Evolutionary conservation across 495 filamentous ascomycete genomes (phyloP).

Genomic region (Neurospora tetraspora): DNA sequence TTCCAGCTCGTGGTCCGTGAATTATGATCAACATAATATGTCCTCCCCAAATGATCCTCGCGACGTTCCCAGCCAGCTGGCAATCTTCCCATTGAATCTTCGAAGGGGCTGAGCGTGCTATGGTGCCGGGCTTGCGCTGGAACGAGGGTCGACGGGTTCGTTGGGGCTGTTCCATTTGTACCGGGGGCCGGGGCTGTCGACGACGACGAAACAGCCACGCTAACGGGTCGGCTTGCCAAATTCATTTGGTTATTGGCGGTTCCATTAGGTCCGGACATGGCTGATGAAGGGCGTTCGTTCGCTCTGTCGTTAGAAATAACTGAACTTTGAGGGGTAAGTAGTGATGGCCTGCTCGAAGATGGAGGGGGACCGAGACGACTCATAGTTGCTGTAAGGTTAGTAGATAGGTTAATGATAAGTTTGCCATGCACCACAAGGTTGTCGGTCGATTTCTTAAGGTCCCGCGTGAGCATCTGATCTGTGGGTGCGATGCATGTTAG

Average conservation of each 20-base stretch:
- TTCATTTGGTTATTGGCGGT: slow-evolving; percentile 17
- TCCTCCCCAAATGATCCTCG: slow-evolving; percentile 91
- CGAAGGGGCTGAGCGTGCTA: slow-evolving; percentile 76
- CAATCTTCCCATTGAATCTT: slow-evolving; percentile 84
- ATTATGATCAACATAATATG: slow-evolving; percentile 99
- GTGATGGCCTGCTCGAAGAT: slow-evolving; percentile 31
- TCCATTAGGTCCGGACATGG: slow-evolving; percentile 36
- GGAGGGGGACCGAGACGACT: slow-evolving; percentile 14
- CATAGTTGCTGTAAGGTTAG: slow-evolving; percentile 52
- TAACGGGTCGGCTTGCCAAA: slow-evolving; percentile 28
- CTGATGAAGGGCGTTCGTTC: slow-evolving; percentile 34
- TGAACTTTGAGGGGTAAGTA: slow-evolving; percentile 29
- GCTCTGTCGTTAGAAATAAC: slow-evolving; percentile 20
- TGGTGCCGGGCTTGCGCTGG: slow-evolving; percentile 27
- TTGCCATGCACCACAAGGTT: slow-evolving; percentile 97
- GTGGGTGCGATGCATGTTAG: slow-evolving; percentile 1
- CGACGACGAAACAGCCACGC: slow-evolving; percentile 29
- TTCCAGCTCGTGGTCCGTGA: slow-evolving; percentile 95
- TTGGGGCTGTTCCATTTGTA: slow-evolving; percentile 20
- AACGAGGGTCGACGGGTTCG: not conserved
- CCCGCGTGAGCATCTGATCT: slow-evolving; percentile 93
- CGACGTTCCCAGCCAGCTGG: slow-evolving; percentile 93
- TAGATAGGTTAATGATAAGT: slow-evolving; percentile 89
- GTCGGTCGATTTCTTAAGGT: slow-evolving; percentile 96
- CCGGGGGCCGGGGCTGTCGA: slow-evolving; percentile 24